A percentile compares a stretch with the other conserved stretches of the same genome.
These are phyloP conservation scores for Phoenix dactylifera DNA, from an alignment of 176 grass and related monocot genomes.

Conservation along the genomic window DNA sequence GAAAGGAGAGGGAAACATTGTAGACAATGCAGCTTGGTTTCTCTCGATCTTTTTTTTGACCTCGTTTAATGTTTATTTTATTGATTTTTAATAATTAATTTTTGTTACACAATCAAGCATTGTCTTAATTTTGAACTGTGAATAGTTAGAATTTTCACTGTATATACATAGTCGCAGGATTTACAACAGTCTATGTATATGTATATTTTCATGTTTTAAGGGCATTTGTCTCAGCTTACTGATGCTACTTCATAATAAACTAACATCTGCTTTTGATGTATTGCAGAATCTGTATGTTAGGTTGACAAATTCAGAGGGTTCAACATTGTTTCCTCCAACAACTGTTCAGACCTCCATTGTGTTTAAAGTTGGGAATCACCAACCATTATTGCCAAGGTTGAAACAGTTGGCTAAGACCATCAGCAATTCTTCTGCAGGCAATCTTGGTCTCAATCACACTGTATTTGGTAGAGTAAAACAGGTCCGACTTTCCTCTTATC, in stretches of 20 bases:
- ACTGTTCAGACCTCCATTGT: slow-evolving; percentile 61
- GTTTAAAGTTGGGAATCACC: slow-evolving; percentile 63
- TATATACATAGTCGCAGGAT: too few relatives aligned
- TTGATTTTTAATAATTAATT: too few relatives aligned
- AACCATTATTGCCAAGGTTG: slow-evolving; percentile 66
- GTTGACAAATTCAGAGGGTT: slow-evolving; percentile 71
- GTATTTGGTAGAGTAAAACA: slow-evolving; percentile 89
- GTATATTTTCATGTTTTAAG: too few relatives aligned
- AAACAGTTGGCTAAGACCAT: slow-evolving; percentile 77
- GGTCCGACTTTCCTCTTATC: slow-evolving; percentile 67
- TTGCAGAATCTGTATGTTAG: slow-evolving; percentile 71
- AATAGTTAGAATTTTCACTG: too few relatives aligned
- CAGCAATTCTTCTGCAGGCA: slow-evolving; percentile 70
- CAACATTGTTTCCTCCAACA: slow-evolving; percentile 54
- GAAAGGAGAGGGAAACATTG: too few relatives aligned
- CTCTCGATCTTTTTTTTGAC: too few relatives aligned
- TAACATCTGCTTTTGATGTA: slow-evolving; percentile 14
- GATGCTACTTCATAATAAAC: neutral
- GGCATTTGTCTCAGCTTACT: too few relatives aligned
- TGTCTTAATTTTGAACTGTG: too few relatives aligned
- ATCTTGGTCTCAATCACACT: slow-evolving; percentile 71
- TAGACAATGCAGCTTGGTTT: too few relatives aligned
- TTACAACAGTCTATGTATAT: too few relatives aligned
- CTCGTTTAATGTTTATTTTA: too few relatives aligned
- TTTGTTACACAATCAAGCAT: too few relatives aligned